A percentile compares a stretch with the other conserved stretches of the same genome.
Conservation (phyloP, 768 basidiomycete species). For the Leccinum pellstonianum region DNA sequence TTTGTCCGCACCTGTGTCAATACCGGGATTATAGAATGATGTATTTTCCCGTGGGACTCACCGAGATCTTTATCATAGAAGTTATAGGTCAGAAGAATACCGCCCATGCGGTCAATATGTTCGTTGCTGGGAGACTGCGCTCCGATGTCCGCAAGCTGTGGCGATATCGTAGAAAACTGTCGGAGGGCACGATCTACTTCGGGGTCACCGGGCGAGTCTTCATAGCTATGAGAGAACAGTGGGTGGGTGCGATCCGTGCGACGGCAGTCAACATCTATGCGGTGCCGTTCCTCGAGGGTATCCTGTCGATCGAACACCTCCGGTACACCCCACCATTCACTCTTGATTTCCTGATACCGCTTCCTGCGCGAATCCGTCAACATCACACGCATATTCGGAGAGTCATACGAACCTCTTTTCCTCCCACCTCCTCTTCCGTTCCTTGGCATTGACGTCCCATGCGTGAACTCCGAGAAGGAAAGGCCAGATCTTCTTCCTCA, state of each 20-base stretch:
- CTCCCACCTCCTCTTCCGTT: slow-evolving; percentile 61
- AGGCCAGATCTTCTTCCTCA: slow-evolving; percentile 85
- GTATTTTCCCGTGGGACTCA: slow-evolving; percentile 36
- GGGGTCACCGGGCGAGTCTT: slow-evolving; percentile 39
- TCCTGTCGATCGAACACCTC: slow-evolving; percentile 81
- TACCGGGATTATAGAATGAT: background rate
- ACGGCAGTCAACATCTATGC: slow-evolving; percentile 95
- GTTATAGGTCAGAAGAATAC: slow-evolving; percentile 87
- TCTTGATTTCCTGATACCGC: slow-evolving; percentile 68
- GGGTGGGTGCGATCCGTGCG: slow-evolving; percentile 94
- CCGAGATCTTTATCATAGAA: slow-evolving; percentile 87
- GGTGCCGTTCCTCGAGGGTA: slow-evolving; percentile 86
- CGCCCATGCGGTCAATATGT: slow-evolving; percentile 85
- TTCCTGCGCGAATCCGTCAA: slow-evolving; percentile 42
- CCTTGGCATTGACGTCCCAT: slow-evolving; percentile 69
- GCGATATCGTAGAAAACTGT: slow-evolving; percentile 72
- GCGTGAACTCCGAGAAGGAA: slow-evolving; percentile 81
- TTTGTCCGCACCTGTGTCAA: slow-evolving; percentile 31
- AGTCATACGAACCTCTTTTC: slow-evolving; percentile 51
- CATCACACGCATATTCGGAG: background rate
- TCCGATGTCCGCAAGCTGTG: slow-evolving; percentile 68
- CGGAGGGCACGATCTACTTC: slow-evolving; percentile 53
- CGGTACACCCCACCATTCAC: slow-evolving; percentile 79
- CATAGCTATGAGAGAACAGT: slow-evolving; percentile 61
- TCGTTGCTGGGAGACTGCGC: slow-evolving; percentile 88